A percentile compares a stretch with the other conserved stretches of the same genome.
Conservation (phyloP, 345 rosid genomes). For the Adansonia digitata region DNA sequence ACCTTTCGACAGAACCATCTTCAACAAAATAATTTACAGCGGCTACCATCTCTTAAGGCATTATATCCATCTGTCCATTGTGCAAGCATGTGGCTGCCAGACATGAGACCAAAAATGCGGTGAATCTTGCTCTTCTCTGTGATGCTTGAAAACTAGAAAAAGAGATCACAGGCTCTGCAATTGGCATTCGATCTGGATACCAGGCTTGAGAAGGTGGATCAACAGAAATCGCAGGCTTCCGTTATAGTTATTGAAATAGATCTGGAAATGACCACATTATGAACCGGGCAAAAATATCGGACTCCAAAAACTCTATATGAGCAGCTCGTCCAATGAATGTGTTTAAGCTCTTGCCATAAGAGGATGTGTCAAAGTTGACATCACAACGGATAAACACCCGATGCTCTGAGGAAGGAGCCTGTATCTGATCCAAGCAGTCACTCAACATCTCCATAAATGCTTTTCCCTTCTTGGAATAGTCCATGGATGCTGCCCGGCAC, state of each 20-base stretch:
- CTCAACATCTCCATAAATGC: conserved; percentile 89
- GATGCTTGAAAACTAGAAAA: background rate
- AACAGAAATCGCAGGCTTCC: background rate
- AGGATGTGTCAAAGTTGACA: conserved; percentile 72
- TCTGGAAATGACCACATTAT: conserved; percentile 95
- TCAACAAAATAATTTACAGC: conserved; percentile 4
- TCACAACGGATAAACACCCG: conserved; percentile 91
- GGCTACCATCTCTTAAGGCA: background rate
- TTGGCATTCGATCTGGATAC: background rate
- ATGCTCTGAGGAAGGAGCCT: conserved; percentile 56
- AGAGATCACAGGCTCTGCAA: background rate
- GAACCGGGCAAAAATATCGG: conserved; percentile 77
- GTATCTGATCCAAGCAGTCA: conserved; percentile 86
- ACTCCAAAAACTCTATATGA: conserved; percentile 89
- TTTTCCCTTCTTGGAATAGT: conserved; percentile 73
- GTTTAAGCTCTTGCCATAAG: conserved; percentile 77
- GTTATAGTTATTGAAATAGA: conserved; percentile 39
- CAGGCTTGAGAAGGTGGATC: background rate
- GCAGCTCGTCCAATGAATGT: conserved; percentile 90
- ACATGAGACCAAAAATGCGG: background rate
- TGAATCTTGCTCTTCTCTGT: background rate
- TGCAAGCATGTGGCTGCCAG: background rate
- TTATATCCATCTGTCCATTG: background rate
- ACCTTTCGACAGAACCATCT: background rate
- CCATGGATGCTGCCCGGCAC: conserved; percentile 74